Evolutionary conservation across 257 asterid species (phyloP).

Genomic region (Solanum peruvianum): DNA sequence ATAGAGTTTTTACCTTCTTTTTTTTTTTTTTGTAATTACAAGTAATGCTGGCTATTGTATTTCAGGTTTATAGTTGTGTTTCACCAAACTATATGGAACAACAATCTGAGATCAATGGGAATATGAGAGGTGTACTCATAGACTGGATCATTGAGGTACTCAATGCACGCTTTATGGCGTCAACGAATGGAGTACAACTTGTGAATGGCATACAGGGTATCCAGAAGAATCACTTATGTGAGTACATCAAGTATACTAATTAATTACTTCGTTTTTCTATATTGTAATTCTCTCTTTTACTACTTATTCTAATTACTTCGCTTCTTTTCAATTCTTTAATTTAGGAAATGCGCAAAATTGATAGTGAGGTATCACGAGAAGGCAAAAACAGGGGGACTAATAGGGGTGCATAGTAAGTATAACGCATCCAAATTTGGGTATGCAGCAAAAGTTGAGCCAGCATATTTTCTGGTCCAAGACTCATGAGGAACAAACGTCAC

Average conservation of each 20-base stretch:
- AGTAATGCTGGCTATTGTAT: not conserved
- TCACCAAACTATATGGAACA: slow-evolving; percentile 65
- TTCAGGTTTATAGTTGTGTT: slow-evolving; percentile 63
- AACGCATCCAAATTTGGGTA: slow-evolving; percentile 49
- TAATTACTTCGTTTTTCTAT: not conserved
- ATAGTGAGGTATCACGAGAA: slow-evolving; percentile 49
- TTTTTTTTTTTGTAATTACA: no score
- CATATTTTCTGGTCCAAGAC: slow-evolving; percentile 36
- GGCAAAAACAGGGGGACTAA: slow-evolving; percentile 52
- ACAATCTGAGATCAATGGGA: slow-evolving; percentile 65
- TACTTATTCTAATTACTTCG: not conserved
- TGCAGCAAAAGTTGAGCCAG: slow-evolving; percentile 63
- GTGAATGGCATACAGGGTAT: slow-evolving; percentile 71
- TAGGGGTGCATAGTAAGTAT: slow-evolving; percentile 69
- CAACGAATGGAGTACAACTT: slow-evolving; percentile 71
- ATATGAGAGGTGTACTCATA: slow-evolving; percentile 74
- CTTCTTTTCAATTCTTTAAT: slow-evolving; percentile 6
- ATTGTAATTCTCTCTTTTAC: not conserved
- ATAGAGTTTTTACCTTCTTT: no score
- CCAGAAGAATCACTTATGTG: slow-evolving; percentile 60
- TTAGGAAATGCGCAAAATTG: slow-evolving; percentile 54
- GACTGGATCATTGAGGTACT: slow-evolving; percentile 95
- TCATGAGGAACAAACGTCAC: not conserved
- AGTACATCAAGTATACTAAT: slow-evolving; percentile 2
- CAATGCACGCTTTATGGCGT: slow-evolving; percentile 50